Evolutionary conservation across 495 filamentous ascomycete species (phyloP).

Genomic region (Bacidia rubella): DNA sequence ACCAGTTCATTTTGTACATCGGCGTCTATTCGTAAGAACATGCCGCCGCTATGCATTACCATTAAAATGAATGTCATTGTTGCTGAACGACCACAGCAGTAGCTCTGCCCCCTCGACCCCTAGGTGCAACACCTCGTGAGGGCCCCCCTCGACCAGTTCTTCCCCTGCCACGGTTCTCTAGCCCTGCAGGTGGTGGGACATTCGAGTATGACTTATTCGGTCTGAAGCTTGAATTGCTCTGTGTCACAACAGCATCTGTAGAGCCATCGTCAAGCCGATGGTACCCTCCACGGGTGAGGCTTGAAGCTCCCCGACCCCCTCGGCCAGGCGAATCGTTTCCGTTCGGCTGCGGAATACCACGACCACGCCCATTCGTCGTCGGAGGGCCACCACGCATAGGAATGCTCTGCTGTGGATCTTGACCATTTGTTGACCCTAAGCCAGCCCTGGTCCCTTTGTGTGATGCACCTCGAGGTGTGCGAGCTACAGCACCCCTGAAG

Average conservation of each 20-base stretch:
- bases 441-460: slow-evolving; percentile 29
- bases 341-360: slow-evolving; percentile 22
- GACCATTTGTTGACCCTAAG: slow-evolving; percentile 26
- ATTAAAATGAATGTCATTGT: background rate
- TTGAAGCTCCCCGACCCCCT: slow-evolving; percentile 6
- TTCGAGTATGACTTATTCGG: slow-evolving; percentile 49
- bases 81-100: slow-evolving; percentile 12
- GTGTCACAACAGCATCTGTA: background rate
- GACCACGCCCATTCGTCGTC: slow-evolving; percentile 5
- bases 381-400: slow-evolving; percentile 19
- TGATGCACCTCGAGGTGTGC: slow-evolving; percentile 16
- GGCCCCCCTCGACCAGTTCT: slow-evolving; percentile 36
- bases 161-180: background rate
- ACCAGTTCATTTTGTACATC: no score
- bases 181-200: slow-evolving; percentile 43
- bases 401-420: slow-evolving; percentile 14
- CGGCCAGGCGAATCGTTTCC: slow-evolving; percentile 21
- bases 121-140: slow-evolving; percentile 17
- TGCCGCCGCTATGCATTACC: background rate
- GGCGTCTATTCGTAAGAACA: background rate
- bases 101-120: slow-evolving; percentile 12
- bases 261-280: background rate
- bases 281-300: background rate
- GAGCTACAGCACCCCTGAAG: slow-evolving; percentile 54
- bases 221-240: slow-evolving; percentile 39